These are phyloP conservation scores for Capillidium rhysosporum DNA, from an alignment of 371 early-diverging fungal genomes.

Conservation along the genomic window DNA sequence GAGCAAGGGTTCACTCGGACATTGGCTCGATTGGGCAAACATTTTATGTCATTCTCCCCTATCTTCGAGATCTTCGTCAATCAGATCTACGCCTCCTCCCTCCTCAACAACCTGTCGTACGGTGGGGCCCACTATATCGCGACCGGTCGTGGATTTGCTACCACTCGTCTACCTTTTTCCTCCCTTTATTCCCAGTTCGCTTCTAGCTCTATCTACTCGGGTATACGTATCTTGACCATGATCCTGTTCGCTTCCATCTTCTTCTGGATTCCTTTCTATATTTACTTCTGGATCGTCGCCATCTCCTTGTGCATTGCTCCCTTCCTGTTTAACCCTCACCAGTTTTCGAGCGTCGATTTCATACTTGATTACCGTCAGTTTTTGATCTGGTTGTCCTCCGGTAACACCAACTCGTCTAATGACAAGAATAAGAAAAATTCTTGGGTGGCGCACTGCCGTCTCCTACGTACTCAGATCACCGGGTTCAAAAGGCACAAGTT, in stretches of 20 bases:
- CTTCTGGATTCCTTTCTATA: conserved; percentile 29
- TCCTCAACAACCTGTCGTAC: conserved; percentile 57
- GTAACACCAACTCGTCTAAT: conserved; percentile 44
- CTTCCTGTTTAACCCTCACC: conserved; percentile 68
- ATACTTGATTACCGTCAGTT: conserved; percentile 60
- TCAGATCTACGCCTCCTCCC: conserved; percentile 67
- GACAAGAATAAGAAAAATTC: too few species aligned
- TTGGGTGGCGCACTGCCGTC: conserved; percentile 58
- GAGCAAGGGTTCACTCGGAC: conserved; percentile 67
- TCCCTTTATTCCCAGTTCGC: conserved; percentile 60
- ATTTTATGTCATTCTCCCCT: conserved; percentile 63
- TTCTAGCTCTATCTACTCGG: conserved; percentile 55
- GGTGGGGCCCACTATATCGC: conserved; percentile 79
- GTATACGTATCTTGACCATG: conserved; percentile 44
- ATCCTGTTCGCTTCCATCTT: conserved; percentile 50
- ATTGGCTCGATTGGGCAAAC: conserved; percentile 51
- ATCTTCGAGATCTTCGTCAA: conserved; percentile 81
- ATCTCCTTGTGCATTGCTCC: conserved; percentile 51
- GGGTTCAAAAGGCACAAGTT: conserved; percentile 56
- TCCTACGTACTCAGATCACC: conserved; percentile 48
- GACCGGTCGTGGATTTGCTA: conserved; percentile 84
- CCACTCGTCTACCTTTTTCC: conserved; percentile 57
- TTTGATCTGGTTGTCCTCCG: conserved; percentile 60
- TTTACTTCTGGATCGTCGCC: conserved; percentile 75
- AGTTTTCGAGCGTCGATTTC: conserved; percentile 52